A percentile compares a stretch with the other conserved stretches of the same genome.
Evolutionary conservation across 192 early-diverging fungal genomes (phyloP).

Genomic region (Podila verticillata): DNA sequence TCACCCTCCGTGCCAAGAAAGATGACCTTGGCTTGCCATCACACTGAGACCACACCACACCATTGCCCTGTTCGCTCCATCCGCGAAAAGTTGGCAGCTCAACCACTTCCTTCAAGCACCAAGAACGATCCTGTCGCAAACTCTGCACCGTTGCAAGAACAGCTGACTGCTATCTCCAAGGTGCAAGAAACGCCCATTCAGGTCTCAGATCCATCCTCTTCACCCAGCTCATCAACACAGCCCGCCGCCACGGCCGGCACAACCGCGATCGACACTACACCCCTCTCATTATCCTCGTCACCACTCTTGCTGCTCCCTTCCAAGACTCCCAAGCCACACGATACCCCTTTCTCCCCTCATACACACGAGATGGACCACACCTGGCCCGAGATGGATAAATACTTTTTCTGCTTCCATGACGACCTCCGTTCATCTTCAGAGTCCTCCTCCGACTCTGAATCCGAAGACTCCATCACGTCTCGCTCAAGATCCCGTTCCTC

Average conservation of each 20-base stretch:
- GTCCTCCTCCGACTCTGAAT: background rate
- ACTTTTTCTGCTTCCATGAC: background rate
- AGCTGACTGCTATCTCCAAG: background rate
- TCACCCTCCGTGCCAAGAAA: background rate
- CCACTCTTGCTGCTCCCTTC: background rate
- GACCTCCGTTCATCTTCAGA: background rate
- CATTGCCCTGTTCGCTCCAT: background rate
- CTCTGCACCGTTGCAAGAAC: background rate
- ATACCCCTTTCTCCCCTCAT: background rate
- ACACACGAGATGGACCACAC: background rate
- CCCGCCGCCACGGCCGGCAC: no score
- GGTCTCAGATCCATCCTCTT: no score
- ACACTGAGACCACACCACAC: background rate
- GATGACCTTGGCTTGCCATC: background rate
- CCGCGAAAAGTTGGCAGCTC: background rate
- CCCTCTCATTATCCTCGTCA: background rate
- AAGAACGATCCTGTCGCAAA: background rate
- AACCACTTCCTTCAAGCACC: background rate
- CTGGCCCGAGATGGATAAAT: conserved; percentile 1
- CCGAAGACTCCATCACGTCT: background rate
- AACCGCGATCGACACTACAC: background rate
- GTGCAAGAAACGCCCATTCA: no score
- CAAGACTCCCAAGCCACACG: background rate
- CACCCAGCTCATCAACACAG: no score
- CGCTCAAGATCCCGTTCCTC: conserved; percentile 4